phyloP scores from a whole-genome alignment of 2,329 filamentous ascomycete genomes.

The Aspergillus eucalypticola region DNA sequence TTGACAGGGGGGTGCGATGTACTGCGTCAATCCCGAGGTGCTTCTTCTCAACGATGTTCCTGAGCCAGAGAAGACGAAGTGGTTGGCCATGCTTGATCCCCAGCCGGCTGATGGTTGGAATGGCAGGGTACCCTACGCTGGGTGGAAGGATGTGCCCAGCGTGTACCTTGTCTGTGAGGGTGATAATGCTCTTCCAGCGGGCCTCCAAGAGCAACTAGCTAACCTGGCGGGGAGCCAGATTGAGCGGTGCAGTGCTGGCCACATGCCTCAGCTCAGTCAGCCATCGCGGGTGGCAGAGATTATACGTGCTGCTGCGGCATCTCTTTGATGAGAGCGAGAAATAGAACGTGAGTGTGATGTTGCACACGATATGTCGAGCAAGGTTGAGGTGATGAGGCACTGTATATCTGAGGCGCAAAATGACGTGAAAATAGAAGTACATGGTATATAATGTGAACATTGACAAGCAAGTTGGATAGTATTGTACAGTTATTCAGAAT shows the following conservation, averaged over 20 bases:
- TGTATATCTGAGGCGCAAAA: neutral
- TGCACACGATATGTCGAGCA: too few relatives aligned
- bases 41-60: constrained; percentile 2
- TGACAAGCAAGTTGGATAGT: neutral
- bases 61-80: neutral
- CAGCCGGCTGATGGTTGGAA: constrained; percentile 7
- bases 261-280: constrained; percentile 7
- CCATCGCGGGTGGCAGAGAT: constrained; percentile 2
- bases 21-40: neutral
- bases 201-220: constrained; percentile 6
- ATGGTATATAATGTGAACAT: neutral
- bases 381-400: neutral
- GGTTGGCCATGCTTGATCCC: neutral
- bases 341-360: neutral
- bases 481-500: constrained; percentile 7
- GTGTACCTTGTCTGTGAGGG: constrained; percentile 1
- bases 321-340: neutral
- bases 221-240: neutral
- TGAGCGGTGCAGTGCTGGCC: neutral
- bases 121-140: neutral
- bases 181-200: neutral
- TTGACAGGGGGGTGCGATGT: constrained; percentile 1
- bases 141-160: constrained; percentile 7
- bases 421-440: neutral
- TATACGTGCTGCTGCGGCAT: neutral